These are phyloP conservation scores for Candida schatavii DNA, from an alignment of 805 yeast species.

Conservation along the genomic window DNA sequence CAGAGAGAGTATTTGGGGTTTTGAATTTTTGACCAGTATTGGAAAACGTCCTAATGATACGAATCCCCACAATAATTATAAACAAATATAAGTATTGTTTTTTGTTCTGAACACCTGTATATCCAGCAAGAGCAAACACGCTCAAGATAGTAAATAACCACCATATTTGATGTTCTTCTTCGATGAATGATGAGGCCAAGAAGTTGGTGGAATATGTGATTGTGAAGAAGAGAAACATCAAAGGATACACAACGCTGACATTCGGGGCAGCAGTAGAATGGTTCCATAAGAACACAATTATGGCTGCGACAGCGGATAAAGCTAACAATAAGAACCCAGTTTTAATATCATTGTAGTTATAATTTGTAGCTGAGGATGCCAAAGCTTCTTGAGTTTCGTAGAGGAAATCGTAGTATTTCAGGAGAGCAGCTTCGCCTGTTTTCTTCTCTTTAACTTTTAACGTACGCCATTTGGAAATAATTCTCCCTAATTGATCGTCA, in stretches of 20 bases:
- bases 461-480: conserved; percentile 12
- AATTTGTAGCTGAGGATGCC: conserved; percentile 67
- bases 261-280: conserved; percentile 11
- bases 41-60: conserved; percentile 79
- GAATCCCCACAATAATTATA: conserved; percentile 28
- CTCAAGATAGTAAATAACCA: conserved; percentile 49
- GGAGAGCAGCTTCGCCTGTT: background rate
- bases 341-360: conserved; percentile 52
- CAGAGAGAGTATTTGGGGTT: conserved; percentile 35
- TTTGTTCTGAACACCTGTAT: conserved; percentile 8
- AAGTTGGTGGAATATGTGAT: conserved; percentile 61
- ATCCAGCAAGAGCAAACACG: conserved; percentile 4
- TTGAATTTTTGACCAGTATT: conserved; percentile 84
- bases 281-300: conserved; percentile 20
- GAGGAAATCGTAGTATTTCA: conserved; percentile 32
- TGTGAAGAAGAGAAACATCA: conserved; percentile 38
- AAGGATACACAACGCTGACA: conserved; percentile 14
- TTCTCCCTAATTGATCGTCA: conserved; percentile 9
- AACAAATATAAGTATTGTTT: conserved; percentile 3
- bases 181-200: conserved; percentile 74
- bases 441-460: conserved; percentile 7
- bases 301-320: conserved; percentile 23
- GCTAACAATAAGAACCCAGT: conserved; percentile 27
- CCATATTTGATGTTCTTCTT: conserved; percentile 97
- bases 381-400: conserved; percentile 46